Percentiles rank a stretch among this genome's conserved stretches.
These are phyloP conservation scores for Cryphonectria parasitica DNA, from an alignment of 2,329 filamentous ascomycete species.

Conservation along the genomic window DNA sequence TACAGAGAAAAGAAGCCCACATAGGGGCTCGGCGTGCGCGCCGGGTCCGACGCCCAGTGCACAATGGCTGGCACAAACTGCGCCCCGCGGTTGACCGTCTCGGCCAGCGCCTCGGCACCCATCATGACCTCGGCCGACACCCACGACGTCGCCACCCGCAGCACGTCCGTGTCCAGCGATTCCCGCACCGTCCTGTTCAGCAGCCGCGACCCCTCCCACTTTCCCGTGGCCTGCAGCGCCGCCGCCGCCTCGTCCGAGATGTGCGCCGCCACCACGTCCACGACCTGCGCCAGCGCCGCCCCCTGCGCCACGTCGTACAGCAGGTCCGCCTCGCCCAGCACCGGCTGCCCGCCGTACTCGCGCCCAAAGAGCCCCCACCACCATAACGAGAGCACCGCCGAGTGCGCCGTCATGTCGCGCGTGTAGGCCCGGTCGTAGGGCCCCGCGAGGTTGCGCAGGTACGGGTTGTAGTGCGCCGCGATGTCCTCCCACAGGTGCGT, in stretches of 20 bases:
- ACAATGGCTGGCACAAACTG: constrained; percentile 51
- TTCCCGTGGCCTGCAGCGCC: constrained; percentile 38
- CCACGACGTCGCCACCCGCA: constrained; percentile 45
- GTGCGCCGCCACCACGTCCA: constrained; percentile 37
- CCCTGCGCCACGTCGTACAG: constrained; percentile 47
- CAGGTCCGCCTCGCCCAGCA: constrained; percentile 45
- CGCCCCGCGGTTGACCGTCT: constrained; percentile 42
- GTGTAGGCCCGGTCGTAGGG: constrained; percentile 45
- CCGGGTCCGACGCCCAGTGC: constrained; percentile 48
- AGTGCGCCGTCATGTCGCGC: constrained; percentile 45
- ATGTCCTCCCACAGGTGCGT: constrained; percentile 41
- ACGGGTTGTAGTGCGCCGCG: constrained; percentile 42
- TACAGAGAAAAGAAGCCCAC: constrained; percentile 46
- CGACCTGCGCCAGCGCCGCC: constrained; percentile 44
- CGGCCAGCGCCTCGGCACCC: constrained; percentile 43
- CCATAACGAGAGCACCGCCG: constrained; percentile 45
- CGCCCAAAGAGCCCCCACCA: constrained; percentile 49
- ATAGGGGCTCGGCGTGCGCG: constrained; percentile 45
- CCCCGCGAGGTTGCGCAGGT: constrained; percentile 41
- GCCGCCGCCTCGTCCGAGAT: constrained; percentile 37
- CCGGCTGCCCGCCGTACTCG: constrained; percentile 42
- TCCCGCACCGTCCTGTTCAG: constrained; percentile 43
- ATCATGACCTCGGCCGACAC: constrained; percentile 48
- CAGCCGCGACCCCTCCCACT: constrained; percentile 41
- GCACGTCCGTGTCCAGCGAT: constrained; percentile 37